These are phyloP conservation scores for Apophysomyces elegans DNA, from an alignment of 371 early-diverging fungal genomes.

Conservation along the genomic window DNA sequence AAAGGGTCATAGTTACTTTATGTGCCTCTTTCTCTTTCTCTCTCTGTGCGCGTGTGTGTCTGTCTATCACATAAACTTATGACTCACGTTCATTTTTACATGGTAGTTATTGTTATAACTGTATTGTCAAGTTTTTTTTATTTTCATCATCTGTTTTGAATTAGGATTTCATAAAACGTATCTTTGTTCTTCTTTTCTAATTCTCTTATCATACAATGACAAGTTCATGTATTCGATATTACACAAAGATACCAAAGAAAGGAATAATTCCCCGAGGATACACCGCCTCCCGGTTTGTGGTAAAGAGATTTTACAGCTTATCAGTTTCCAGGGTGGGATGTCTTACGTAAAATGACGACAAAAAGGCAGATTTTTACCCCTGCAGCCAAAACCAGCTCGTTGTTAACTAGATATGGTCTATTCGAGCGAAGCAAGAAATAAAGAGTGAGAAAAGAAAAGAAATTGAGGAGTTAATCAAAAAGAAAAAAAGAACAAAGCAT, in stretches of 20 bases:
- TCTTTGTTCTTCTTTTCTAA: neutral
- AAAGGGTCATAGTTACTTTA: neutral
- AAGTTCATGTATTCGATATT: no score
- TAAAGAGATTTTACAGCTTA: no score
- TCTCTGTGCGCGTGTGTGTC: neutral
- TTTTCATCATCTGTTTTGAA: no score
- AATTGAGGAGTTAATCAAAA: neutral
- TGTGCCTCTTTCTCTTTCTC: neutral
- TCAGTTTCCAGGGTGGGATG: neutral
- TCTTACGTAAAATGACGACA: slow-evolving; percentile 11
- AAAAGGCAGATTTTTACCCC: neutral
- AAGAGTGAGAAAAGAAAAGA: neutral
- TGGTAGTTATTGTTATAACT: no score
- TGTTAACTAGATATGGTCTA: neutral
- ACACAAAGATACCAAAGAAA: no score
- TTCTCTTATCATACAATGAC: neutral
- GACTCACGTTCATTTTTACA: no score
- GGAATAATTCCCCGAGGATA: no score
- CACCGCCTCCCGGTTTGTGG: no score
- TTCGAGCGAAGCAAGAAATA: neutral
- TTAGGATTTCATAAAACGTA: neutral
- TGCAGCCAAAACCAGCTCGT: neutral
- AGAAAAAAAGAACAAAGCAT: no score
- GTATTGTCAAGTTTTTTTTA: no score
- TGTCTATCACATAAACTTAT: neutral